A percentile compares a stretch with the other conserved stretches of the same genome.
Evolutionary conservation across 257 asterid genomes (phyloP).

Genomic region (Salvia splendens): DNA sequence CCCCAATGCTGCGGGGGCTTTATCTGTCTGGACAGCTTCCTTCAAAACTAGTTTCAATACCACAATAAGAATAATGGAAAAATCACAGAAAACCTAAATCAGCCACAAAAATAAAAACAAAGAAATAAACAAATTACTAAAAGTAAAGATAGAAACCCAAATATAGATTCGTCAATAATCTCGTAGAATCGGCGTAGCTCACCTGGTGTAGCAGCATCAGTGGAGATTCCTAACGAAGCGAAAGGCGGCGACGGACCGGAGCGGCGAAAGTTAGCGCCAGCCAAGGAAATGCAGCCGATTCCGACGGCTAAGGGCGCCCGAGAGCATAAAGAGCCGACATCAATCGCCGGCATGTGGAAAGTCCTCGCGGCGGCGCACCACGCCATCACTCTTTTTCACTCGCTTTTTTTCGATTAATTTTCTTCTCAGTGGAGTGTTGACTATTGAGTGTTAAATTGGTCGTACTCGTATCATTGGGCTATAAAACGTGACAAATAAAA

Average conservation of each 20-base stretch:
- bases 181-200: not conserved
- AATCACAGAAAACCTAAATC: too few species aligned
- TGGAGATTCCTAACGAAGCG: slow-evolving; percentile 63
- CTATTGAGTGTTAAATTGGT: too few species aligned
- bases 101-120: not conserved
- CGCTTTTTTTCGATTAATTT: too few species aligned
- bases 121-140: not conserved
- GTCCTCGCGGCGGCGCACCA: slow-evolving; percentile 77
- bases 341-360: slow-evolving; percentile 70
- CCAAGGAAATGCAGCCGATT: slow-evolving; percentile 58
- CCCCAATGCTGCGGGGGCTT: slow-evolving; percentile 95
- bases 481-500: too few species aligned
- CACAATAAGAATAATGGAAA: slow-evolving; percentile 2
- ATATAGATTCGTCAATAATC: too few species aligned
- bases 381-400: slow-evolving; percentile 48
- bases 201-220: slow-evolving; percentile 50
- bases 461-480: too few species aligned
- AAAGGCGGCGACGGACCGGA: slow-evolving; percentile 55
- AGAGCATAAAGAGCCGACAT: slow-evolving; percentile 49
- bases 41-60: slow-evolving; percentile 43
- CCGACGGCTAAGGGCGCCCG: slow-evolving; percentile 57
- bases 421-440: too few species aligned
- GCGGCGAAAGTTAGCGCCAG: slow-evolving; percentile 53
- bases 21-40: slow-evolving; percentile 84
- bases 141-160: too few species aligned